Evolutionary conservation across 768 basidiomycete species (phyloP), one percentile per base, ranked within the genome.

Genomic region (Phylloporus sp.): DNA sequence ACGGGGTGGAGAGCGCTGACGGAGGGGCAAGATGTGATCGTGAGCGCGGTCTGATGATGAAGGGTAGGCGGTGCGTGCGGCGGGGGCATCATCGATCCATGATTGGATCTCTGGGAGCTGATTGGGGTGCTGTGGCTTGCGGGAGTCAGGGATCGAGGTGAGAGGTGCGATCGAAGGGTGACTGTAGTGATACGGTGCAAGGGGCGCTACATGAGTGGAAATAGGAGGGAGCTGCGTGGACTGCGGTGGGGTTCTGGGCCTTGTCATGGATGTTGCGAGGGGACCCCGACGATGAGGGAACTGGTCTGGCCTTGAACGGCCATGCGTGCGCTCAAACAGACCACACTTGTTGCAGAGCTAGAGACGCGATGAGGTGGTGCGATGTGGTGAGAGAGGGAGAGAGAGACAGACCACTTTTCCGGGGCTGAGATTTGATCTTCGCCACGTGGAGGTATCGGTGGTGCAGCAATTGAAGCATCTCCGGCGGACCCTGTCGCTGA

Each of bases 391-490:
- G 45, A 48, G 27, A 24, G 12, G 2, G 34, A 3, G 38, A 29
- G 51, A 26, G 26, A 31, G 6, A 59, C 79, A 52, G 56, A 78
- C 79, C 59, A 91, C 88, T 79, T 91, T 91, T 24, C 88, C 88
- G 2, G 87, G 88, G 52, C 80, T 84, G 52, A 91, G 77, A 61
- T 86, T 88, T 15, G 81, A 83, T 53, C 88, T 71, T 31, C 88
- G 71, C 88, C 88, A 91, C 23, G 88, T 90, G 45, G 84, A 85
- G 28, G 89, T 90, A 56, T 91, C 88, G 13, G 88, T 89, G 23
- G 88, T 90, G 65, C 85, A 84, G 68, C 88, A 91, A 65, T 91
- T 91, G 78, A 86, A 90, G 68, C 88, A 91, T 42, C 87, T 73
- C 32, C 88, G 70, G 24, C 88, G 77, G 44, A 91, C 84, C 35